phyloP scores from a whole-genome alignment of 2,329 filamentous ascomycete species.

The Trichoderma hamatum region DNA sequence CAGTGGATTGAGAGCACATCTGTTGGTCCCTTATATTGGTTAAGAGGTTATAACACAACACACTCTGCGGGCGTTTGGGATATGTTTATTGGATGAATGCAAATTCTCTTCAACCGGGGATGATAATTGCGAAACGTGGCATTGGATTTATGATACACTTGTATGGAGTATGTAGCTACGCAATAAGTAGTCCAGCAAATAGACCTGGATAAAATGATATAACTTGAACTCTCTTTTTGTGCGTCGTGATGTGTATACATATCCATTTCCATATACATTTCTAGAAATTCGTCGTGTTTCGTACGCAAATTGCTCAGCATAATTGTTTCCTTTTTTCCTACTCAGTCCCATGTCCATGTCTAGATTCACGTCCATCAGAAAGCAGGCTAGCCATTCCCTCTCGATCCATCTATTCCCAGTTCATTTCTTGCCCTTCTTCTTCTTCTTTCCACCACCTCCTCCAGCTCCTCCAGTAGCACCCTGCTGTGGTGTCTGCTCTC shows the following conservation, averaged over 20 bases:
- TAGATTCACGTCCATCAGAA: neutral
- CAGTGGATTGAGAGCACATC: neutral
- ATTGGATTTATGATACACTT: conserved; percentile 31
- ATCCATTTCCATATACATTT: neutral
- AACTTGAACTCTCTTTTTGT: neutral
- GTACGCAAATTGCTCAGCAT: neutral
- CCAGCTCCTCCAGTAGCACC: neutral
- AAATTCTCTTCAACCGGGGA: neutral
- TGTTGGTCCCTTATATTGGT: conserved; percentile 16
- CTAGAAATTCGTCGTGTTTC: neutral
- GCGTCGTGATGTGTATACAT: neutral
- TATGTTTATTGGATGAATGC: neutral
- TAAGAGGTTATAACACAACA: conserved; percentile 14
- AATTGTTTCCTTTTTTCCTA: neutral
- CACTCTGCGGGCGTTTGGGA: conserved; percentile 31
- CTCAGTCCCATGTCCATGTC: neutral
- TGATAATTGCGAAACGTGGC: conserved; percentile 26
- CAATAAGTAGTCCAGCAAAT: conserved; percentile 23
- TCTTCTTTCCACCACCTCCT: conserved; percentile 59
- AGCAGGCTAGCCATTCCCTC: neutral
- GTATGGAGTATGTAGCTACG: conserved; percentile 25
- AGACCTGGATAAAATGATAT: conserved; percentile 22
- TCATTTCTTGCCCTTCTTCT: conserved; percentile 72
- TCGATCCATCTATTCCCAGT: neutral
- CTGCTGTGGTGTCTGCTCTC: conserved; percentile 35